Evolutionary conservation across 2,329 filamentous ascomycete species (phyloP), one percentile per base, ranked within the genome.

Genomic region (Colletotrichum sp.): DNA sequence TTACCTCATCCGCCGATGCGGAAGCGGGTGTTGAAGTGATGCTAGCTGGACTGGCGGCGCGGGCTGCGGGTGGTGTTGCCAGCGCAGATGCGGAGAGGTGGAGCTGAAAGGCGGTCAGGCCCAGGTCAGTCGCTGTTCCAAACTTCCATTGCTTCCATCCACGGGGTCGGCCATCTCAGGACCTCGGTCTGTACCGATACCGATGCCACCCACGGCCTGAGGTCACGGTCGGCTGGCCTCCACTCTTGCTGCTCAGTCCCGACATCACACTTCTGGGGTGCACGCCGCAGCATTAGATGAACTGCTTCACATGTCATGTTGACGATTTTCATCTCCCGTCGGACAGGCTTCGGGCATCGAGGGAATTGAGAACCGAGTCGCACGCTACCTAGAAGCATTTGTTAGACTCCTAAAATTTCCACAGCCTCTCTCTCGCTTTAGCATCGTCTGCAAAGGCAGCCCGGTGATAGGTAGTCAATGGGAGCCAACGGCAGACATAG

Each of bases 71-170:
- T n/a, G 36, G 44, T 49, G 32, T 15, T 9, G 32, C 34, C 34
- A 66, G 52, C 34, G 52, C 24, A 70, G 71, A 64, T 64, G 30
- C 36, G 63, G 39, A 55, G 72, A 75, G 70, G 69, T 72, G 72
- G 72, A 68, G 69, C 36, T 62, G 60, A 55, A 72, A 72, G 62
- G 72, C 72, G 72, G 72, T 75, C 68, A 74, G 71, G 59, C 67
- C 28, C 67, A 44, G 71, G 67, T 60, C 67, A 71, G 24, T 68
- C 30, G 32, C 60, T 36, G 55, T 59, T 59, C 18, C 44, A 49
- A 49, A 49, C 44, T 49, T 49, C 44, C 44, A 21, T 49, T 49
- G 44, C 44, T 49, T 49, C 44, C 44, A 49, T 49, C 44, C 59
- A 32, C 18, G 15, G 59, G 18, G 59, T 66, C 63, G 24, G n/a